Evolutionary conservation across 2,329 filamentous ascomycete species (phyloP).

Genomic region (Fonsecaea pedrosoi): DNA sequence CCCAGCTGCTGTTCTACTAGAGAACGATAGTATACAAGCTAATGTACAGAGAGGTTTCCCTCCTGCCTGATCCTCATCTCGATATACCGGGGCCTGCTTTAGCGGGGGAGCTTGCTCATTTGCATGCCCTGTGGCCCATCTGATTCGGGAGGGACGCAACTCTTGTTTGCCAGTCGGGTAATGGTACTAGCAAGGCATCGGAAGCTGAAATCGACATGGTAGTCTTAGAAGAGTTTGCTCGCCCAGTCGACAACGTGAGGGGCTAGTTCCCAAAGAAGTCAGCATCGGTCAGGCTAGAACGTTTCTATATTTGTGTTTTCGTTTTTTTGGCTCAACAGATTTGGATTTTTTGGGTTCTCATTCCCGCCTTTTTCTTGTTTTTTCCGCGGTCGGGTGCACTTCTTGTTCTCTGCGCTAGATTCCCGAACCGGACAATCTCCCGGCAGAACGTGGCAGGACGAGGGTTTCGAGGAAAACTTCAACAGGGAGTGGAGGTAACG

Average conservation of each 20-base stretch:
- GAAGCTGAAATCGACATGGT: not conserved
- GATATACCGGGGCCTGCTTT: not conserved
- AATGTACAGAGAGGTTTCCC: constrained; percentile 30
- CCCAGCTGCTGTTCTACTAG: not conserved
- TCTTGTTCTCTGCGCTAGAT: not conserved
- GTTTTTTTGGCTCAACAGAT: constrained; percentile 3
- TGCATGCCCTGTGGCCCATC: not conserved
- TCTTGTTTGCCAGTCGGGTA: not conserved
- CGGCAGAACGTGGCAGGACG: not conserved
- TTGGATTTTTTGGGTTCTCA: not conserved
- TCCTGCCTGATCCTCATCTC: not conserved
- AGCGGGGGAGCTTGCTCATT: not conserved
- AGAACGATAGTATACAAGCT: constrained; percentile 44
- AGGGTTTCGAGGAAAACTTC: constrained; percentile 9
- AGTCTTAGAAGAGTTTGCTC: constrained; percentile 53
- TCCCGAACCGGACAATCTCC: not conserved
- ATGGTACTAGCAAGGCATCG: not conserved
- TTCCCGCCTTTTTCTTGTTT: not conserved
- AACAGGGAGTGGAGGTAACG: constrained; percentile 41
- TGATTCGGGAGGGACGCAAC: not conserved
- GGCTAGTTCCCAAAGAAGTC: constrained; percentile 43
- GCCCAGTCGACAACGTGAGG: constrained; percentile 59
- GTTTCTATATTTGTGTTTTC: not conserved
- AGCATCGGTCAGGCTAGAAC: not conserved
- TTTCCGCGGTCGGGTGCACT: too few species aligned